phyloP scores from a whole-genome alignment of 768 basidiomycete genomes.

The Lactarius evosmus region DNA sequence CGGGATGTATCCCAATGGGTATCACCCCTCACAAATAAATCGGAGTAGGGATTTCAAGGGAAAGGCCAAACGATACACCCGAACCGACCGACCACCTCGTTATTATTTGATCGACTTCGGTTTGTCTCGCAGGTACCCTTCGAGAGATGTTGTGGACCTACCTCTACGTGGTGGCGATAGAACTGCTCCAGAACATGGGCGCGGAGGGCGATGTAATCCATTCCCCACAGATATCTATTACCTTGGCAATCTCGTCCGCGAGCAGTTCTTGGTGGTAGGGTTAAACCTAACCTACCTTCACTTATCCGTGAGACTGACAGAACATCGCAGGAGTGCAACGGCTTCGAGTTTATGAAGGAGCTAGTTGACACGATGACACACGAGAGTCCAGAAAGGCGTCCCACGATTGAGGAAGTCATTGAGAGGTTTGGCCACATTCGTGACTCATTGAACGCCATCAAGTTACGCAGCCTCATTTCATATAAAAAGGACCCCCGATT shows the following conservation, averaged over 20 bases:
- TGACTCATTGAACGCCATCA: slow-evolving; percentile 4
- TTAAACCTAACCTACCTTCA: background rate
- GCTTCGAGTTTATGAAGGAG: slow-evolving; percentile 23
- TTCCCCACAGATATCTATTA: slow-evolving; percentile 31
- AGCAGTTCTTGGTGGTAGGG: slow-evolving; percentile 20
- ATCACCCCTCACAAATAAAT: slow-evolving; percentile 11
- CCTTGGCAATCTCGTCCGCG: slow-evolving; percentile 30
- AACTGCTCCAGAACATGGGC: slow-evolving; percentile 30
- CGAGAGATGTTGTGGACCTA: slow-evolving; percentile 17
- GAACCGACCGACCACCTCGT: slow-evolving; percentile 30
- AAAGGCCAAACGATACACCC: slow-evolving; percentile 24
- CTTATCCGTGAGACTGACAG: background rate
- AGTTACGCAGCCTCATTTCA: slow-evolving; percentile 14
- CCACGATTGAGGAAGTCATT: slow-evolving; percentile 28
- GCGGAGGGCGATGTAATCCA: slow-evolving; percentile 23
- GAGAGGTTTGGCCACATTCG: slow-evolving; percentile 9
- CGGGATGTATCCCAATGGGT: slow-evolving; percentile 14
- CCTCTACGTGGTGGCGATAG: slow-evolving; percentile 31
- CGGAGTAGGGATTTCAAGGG: slow-evolving; percentile 10
- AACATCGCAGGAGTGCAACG: slow-evolving; percentile 21
- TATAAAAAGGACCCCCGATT: slow-evolving; percentile 8
- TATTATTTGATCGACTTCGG: slow-evolving; percentile 37
- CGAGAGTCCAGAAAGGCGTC: slow-evolving; percentile 36
- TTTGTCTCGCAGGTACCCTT: slow-evolving; percentile 26
- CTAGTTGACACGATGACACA: slow-evolving; percentile 37